phyloP scores from a whole-genome alignment of 441 rosid genomes.

The Arabidopsis lyrata region DNA sequence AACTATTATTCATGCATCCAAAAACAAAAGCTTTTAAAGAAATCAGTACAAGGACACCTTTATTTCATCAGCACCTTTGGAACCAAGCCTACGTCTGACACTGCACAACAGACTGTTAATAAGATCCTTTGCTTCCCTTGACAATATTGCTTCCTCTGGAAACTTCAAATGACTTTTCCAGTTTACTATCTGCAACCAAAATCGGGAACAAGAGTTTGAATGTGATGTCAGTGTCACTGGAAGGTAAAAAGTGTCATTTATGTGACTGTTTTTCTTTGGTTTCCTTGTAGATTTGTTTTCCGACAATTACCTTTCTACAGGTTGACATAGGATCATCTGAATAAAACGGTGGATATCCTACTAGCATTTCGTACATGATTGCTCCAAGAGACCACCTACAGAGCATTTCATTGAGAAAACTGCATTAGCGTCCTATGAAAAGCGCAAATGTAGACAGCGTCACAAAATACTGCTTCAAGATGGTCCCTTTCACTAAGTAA shows the following conservation, averaged over 20 bases:
- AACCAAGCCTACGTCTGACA: slow-evolving; percentile 71
- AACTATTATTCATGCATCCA: slow-evolving; percentile 12
- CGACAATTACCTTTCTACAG: slow-evolving; percentile 75
- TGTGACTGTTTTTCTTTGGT: not conserved
- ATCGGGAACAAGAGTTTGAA: slow-evolving; percentile 20
- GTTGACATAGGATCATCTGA: slow-evolving; percentile 99
- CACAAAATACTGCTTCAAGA: slow-evolving; percentile 6
- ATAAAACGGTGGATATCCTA: slow-evolving; percentile 97
- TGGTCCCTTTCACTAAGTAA: not conserved
- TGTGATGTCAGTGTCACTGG: slow-evolving; percentile 14
- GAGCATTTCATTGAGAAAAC: slow-evolving; percentile 15
- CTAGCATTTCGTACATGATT: slow-evolving; percentile 96
- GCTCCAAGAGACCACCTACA: slow-evolving; percentile 99
- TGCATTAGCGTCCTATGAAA: slow-evolving; percentile 24
- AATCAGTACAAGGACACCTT: slow-evolving; percentile 55
- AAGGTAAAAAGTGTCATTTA: not conserved
- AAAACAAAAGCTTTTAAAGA: not conserved
- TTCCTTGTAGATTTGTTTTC: not conserved
- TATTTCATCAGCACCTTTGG: slow-evolving; percentile 72
- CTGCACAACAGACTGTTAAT: slow-evolving; percentile 66
- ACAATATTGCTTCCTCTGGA: slow-evolving; percentile 75
- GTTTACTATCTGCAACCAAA: slow-evolving; percentile 63
- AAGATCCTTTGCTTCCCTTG: slow-evolving; percentile 67
- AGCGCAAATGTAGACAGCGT: not conserved
- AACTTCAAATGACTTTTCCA: slow-evolving; percentile 80